Evolutionary conservation across 1,139 yeast species (phyloP).

Genomic region (Candida buenavistaensis): DNA sequence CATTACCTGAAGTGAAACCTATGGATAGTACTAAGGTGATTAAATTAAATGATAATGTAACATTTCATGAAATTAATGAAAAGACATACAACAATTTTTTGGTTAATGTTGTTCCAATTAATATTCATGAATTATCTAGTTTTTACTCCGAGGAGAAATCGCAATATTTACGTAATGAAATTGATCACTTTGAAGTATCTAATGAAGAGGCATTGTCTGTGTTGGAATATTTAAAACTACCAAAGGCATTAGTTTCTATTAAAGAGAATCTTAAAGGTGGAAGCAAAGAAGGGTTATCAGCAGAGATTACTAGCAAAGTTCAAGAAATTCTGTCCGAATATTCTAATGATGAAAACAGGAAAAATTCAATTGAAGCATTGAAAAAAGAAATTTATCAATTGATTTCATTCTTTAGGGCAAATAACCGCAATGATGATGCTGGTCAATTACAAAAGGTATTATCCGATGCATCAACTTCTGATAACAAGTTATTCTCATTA

Average conservation of each 20-base stretch:
- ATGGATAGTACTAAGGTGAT: conserved; percentile 76
- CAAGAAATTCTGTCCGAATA: conserved; percentile 27
- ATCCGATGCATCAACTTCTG: conserved; percentile 68
- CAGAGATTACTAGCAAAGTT: conserved; percentile 21
- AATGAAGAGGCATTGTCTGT: conserved; percentile 78
- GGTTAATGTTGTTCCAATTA: conserved; percentile 79
- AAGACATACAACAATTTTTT: conserved; percentile 61
- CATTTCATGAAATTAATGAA: conserved; percentile 47
- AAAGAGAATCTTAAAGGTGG: conserved; percentile 27
- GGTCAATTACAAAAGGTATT: conserved; percentile 63
- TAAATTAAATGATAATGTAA: conserved; percentile 42
- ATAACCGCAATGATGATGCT: conserved; percentile 46
- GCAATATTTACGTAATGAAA: conserved; percentile 67
- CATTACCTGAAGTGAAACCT: conserved; percentile 61
- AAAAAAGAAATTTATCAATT: conserved; percentile 43
- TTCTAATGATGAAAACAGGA: conserved; percentile 25
- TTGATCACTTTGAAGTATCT: conserved; percentile 75
- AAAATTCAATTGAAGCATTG: conserved; percentile 21
- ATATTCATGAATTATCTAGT: conserved; percentile 84
- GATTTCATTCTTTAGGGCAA: conserved; percentile 40
- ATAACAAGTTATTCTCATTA: conserved; percentile 50
- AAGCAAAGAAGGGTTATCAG: conserved; percentile 16
- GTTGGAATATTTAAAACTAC: conserved; percentile 76
- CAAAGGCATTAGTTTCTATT: conserved; percentile 60
- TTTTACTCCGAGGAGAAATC: conserved; percentile 90